A percentile compares a stretch with the other conserved stretches of the same genome.
These are phyloP conservation scores for Filosporella fistucella DNA, from an alignment of 495 filamentous ascomycete species.

Conservation along the genomic window DNA sequence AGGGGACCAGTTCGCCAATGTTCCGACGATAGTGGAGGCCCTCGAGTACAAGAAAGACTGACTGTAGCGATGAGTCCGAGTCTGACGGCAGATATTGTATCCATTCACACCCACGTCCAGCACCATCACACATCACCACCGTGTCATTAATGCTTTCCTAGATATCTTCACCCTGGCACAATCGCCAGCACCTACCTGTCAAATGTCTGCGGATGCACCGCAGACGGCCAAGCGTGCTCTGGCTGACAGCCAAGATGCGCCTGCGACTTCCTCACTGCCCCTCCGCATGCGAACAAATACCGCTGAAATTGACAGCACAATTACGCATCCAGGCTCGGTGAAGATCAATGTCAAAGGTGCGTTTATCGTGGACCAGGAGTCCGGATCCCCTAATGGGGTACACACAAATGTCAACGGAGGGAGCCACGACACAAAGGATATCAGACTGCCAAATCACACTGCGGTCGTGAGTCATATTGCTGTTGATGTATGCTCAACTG, in stretches of 20 bases:
- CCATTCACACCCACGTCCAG: not conserved
- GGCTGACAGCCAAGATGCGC: conserved; percentile 8
- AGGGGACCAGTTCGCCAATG: too few relatives aligned
- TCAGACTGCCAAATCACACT: conserved; percentile 92
- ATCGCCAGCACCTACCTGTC: conserved; percentile 7
- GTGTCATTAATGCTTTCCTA: conserved; percentile 9
- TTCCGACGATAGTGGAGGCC: too few relatives aligned
- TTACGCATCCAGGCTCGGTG: conserved; percentile 78
- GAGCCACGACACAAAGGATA: conserved; percentile 78
- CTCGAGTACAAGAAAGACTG: not conserved
- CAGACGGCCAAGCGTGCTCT: conserved; percentile 7
- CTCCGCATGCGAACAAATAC: conserved; percentile 29
- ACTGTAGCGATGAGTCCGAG: not conserved
- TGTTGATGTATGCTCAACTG: conserved; percentile 70
- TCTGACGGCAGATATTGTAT: not conserved
- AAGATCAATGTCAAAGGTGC: conserved; percentile 94
- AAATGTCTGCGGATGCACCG: conserved; percentile 21
- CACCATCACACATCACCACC: not conserved
- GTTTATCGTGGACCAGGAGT: conserved; percentile 86
- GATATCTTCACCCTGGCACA: conserved; percentile 7
- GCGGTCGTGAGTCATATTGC: conserved; percentile 93
- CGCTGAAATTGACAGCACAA: conserved; percentile 64
- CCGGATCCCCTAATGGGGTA: conserved; percentile 39
- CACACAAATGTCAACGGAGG: conserved; percentile 45
- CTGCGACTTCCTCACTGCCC: conserved; percentile 4